phyloP scores from a whole-genome alignment of 495 filamentous ascomycete genomes.

The Xylaria longipes region DNA sequence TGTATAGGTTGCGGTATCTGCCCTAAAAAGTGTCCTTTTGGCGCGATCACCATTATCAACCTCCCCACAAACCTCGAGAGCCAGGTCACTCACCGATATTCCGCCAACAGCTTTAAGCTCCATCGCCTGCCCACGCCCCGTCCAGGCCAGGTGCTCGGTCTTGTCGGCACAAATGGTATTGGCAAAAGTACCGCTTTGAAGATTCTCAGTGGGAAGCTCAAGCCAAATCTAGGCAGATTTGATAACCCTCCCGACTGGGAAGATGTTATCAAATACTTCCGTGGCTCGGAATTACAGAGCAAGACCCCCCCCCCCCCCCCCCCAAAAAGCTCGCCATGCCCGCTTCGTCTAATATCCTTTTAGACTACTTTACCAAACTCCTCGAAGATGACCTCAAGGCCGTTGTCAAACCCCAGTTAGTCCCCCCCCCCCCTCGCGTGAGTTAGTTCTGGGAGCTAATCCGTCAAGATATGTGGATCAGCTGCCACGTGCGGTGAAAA shows the following conservation, averaged over 20 bases:
- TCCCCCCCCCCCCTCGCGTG: not conserved
- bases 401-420: constrained; percentile 88
- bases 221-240: constrained; percentile 94
- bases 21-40: constrained; percentile 98
- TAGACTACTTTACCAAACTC: constrained; percentile 98
- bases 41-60: constrained; percentile 99
- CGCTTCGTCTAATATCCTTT: constrained; percentile 3
- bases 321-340: constrained; percentile 10
- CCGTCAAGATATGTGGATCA: constrained; percentile 81
- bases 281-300: constrained; percentile 97
- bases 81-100: constrained; percentile 97
- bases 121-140: constrained; percentile 94
- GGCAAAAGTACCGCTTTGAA: constrained; percentile 98
- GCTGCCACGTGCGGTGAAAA: constrained; percentile 88
- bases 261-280: constrained; percentile 96
- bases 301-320: constrained; percentile 46
- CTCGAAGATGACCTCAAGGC: constrained; percentile 96
- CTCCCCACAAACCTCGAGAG: constrained; percentile 97
- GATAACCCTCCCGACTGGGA: constrained; percentile 99
- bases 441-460: not conserved
- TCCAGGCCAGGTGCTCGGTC: constrained; percentile 93
- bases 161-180: constrained; percentile 99
- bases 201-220: constrained; percentile 96
- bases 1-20: constrained; percentile 99
- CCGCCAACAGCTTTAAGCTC: constrained; percentile 99